These are phyloP conservation scores for Claviceps humidiphila DNA, from an alignment of 2,329 filamentous ascomycete species.

Conservation along the genomic window DNA sequence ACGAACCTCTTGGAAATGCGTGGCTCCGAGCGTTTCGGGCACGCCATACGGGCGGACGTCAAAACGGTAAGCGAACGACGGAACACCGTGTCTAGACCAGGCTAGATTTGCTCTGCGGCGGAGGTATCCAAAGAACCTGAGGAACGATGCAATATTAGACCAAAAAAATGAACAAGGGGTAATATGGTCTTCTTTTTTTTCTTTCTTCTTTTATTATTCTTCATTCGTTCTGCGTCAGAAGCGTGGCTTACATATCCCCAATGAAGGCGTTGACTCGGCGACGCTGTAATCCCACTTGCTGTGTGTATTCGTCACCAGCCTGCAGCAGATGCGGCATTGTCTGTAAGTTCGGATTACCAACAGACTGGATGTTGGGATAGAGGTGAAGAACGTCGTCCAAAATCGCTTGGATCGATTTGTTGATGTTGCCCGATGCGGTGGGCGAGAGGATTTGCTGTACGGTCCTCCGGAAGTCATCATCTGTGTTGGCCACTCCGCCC, in stretches of 20 bases:
- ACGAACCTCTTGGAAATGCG: not conserved
- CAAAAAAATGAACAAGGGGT: no score
- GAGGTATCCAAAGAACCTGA: not conserved
- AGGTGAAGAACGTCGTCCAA: not conserved
- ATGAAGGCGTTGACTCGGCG: not conserved
- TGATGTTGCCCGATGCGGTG: not conserved
- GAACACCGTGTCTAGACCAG: not conserved
- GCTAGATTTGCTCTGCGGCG: not conserved
- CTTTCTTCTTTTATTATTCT: no score
- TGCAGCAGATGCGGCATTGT: not conserved
- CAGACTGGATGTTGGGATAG: not conserved
- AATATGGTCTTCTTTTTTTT: no score
- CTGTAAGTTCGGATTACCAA: not conserved
- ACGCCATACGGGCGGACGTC: not conserved
- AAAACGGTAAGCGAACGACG: not conserved
- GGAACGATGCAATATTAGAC: not conserved
- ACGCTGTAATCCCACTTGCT: not conserved
- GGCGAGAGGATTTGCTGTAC: not conserved
- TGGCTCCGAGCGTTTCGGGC: not conserved
- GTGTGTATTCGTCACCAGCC: not conserved
- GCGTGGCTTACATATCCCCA: not conserved
- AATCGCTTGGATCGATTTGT: not conserved
- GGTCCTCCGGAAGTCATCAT: not conserved
- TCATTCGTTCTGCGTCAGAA: no score
- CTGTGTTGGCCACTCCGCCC: not conserved